Evolutionary conservation across 768 basidiomycete genomes (phyloP).

Genomic region (Serendipita vermifera): DNA sequence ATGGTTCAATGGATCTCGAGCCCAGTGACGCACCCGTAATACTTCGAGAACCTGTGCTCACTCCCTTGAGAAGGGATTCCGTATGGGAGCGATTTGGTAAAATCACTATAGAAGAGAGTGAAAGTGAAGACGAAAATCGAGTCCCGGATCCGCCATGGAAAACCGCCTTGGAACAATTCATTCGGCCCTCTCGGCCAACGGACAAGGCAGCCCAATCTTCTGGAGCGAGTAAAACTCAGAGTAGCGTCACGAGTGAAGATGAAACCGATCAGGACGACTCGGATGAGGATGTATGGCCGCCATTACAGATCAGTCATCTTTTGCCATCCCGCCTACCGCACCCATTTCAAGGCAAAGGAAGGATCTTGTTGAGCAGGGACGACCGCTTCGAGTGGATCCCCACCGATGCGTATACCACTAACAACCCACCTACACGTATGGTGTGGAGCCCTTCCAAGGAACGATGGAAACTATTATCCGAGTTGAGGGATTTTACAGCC

Average conservation of each 20-base stretch:
- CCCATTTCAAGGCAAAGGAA: neutral
- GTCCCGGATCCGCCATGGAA: slow-evolving; percentile 4
- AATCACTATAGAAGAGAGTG: slow-evolving; percentile 7
- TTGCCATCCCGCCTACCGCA: neutral
- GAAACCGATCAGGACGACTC: too few relatives aligned
- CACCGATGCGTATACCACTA: neutral
- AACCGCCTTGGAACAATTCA: neutral
- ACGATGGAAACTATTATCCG: neutral
- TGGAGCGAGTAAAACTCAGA: too few relatives aligned
- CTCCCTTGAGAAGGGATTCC: neutral
- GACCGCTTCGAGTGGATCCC: slow-evolving; percentile 7
- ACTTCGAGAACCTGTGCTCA: neutral
- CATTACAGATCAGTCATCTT: neutral
- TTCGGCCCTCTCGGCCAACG: neutral
- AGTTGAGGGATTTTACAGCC: neutral
- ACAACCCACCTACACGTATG: neutral
- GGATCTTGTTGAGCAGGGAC: neutral
- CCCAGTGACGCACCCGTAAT: neutral
- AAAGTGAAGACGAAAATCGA: neutral
- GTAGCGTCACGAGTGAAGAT: too few relatives aligned
- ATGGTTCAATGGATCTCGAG: slow-evolving; percentile 1
- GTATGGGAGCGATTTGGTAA: neutral
- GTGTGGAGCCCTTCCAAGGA: neutral
- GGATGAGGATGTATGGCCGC: too few relatives aligned
- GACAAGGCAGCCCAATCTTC: too few relatives aligned